Evolutionary conservation across 1,139 yeast species (phyloP), one percentile per base, ranked within the genome.

Genomic region (Sugiyamaella neomexicana): DNA sequence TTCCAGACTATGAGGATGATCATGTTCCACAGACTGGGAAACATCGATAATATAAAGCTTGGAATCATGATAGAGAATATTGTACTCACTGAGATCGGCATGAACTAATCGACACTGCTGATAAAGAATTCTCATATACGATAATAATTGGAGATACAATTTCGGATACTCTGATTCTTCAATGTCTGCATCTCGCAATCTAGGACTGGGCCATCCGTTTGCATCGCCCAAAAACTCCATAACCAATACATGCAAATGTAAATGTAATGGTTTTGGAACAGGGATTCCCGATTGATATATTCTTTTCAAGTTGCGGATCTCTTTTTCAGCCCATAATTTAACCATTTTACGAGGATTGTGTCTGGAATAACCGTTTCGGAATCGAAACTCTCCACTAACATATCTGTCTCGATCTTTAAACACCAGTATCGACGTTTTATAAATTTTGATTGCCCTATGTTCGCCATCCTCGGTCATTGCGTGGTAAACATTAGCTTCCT

Each of bases 291-390:
- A 80, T 50, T 79, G 72, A 68, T 87, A 76, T 23, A 95, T 76
- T 67, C 99, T 78, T 67, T 89, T 91, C 70, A 95, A 76, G 68
- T 95, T 95, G 55, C 99, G 75, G 64, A 90, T 91, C 71, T 95
- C 99, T 67, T 95, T 95, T 69, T 95, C 99, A 0, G 99, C 99
- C 99, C 99, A 95, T 34, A 91, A 79, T 69, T 89, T 89, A 58
- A 95, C 97, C 98, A 95, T 93, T 68, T 91, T 91, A 65, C 99
- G 79, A 6, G 99, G 98, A 65, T 95, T 95, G 62, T 90, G 89
- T 65, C 89, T 91, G 57, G 80, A 81, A 62, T 89, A 89, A 12
- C 85, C 81, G 66, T 89, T 87, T 67, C 97, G 76, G 72, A 95
- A 95, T 58, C 99, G 77, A 68, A 82, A 93, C 71, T 95, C 99